phyloP scores from a whole-genome alignment of 2,329 filamentous ascomycete species.

The Trichothecium sympodiale region DNA sequence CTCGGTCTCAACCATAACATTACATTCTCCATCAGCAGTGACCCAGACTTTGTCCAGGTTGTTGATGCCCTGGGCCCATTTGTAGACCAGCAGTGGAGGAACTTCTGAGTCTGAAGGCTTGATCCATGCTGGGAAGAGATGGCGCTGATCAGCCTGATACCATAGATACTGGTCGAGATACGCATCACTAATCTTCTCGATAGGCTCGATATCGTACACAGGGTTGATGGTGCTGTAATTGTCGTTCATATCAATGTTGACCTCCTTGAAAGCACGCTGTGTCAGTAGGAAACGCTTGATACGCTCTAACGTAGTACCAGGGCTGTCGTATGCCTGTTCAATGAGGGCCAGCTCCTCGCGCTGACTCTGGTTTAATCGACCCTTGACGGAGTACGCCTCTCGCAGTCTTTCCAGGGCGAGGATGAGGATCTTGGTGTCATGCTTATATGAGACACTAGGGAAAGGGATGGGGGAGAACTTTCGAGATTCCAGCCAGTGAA shows the following conservation, averaged over 20 bases:
- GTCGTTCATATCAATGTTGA: constrained; percentile 99
- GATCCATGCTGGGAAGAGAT: constrained; percentile 97
- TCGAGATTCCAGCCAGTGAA: constrained; percentile 95
- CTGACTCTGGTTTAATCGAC: constrained; percentile 91
- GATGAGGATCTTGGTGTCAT: constrained; percentile 98
- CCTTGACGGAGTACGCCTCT: constrained; percentile 96
- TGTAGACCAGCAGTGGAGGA: constrained; percentile 86
- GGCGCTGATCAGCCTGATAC: constrained; percentile 97
- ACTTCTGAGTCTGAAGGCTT: constrained; percentile 98
- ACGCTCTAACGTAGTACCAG: constrained; percentile 85
- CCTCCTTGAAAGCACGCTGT: constrained; percentile 96
- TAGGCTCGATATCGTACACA: constrained; percentile 96
- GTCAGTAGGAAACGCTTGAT: constrained; percentile 98
- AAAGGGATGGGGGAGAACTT: constrained; percentile 99
- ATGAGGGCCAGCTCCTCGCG: constrained; percentile 94
- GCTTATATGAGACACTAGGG: constrained; percentile 97
- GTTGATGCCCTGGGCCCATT: constrained; percentile 99
- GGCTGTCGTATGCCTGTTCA: constrained; percentile 96
- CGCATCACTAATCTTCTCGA: constrained; percentile 98
- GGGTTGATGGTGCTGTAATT: constrained; percentile 99
- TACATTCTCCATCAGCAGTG: constrained; percentile 86
- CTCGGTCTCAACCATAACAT: constrained; percentile 97
- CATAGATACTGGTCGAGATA: constrained; percentile 98
- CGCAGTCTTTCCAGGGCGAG: constrained; percentile 84
- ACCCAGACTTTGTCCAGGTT: constrained; percentile 95